Base-by-base conservation (phyloP, 352 stramenopile genomes). In the Pythium aristosporum region DNA sequence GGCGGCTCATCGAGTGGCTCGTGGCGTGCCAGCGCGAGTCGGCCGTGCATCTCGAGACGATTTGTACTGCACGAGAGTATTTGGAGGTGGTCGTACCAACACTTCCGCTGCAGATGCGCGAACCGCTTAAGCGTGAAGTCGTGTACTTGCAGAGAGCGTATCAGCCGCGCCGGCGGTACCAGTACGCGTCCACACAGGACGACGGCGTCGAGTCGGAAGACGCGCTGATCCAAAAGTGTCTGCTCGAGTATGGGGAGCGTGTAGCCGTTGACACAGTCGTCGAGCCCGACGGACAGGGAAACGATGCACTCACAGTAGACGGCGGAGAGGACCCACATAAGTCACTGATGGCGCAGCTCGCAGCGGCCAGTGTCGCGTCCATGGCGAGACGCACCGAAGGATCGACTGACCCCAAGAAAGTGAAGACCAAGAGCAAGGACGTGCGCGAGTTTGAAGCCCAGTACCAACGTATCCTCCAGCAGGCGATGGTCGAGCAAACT, bases 211-310 rank as follows among this genome's bases (percentile, higher is more conserved):
- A 90, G 7, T 53, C 66, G 12, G 85, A 94, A 32, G 81, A 94
- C 60, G 81, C 75, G 34, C 59, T 88, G 34, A 82, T 92, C 58
- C 85, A 94, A 59, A 73, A 76, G n/a, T 94, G 85, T 58, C 69
- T 94, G 56, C 61, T 94, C 12, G 85, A 94, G 59, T 94, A 91
- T 61, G 85, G 85, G 55, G 83, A 94, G 62, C 69, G 77, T 21
- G 72, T 91, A 5, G 56, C 58, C 15, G 54, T 56, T 0, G 48
- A 34, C 3, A 48, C 48, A 52, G 65, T 54, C 43, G 51, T 49
- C 16, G 62, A 68, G 39, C 2, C 5, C 13, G 39, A 46, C 7
- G 39, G 39, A 21, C 39, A 46, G 5, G 39, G 21, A 0, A 46
- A 1, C 11, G 39, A 46, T 6, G 39, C 39, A 46, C 13, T n/a